Base-by-base conservation (phyloP, 1,284 basidiomycete genomes). In the Trametes hirsuta region DNA sequence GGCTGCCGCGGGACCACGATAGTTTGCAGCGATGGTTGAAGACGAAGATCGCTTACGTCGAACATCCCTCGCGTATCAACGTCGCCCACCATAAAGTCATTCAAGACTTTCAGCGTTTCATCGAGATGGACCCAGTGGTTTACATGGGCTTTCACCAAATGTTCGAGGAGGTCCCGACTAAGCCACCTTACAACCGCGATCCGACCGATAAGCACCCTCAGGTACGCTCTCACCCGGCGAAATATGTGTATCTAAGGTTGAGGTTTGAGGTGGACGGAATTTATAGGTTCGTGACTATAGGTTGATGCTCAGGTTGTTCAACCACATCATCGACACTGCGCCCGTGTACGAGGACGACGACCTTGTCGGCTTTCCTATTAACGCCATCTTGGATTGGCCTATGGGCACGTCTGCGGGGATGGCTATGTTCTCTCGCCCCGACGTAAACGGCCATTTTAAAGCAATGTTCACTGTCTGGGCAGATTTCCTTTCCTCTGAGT, bases 391-490 rank as follows among this genome's bases (percentile, higher is more conserved):
- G 39, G 74, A 79, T 56, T 81, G 79, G 78, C 77, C 79, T 0
- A 83, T 82, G 80, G 77, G 73, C 15, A 83, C 81, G 0, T 67
- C 69, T 2, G 77, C 77, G 12, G 82, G 82, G 1, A 78, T 79
- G 58, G 69, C 72, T 6, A 76, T 74, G 6, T 84, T 83, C 70
- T 74, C 74, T 30, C 75, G 79, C 53, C 72, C 75, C 1, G 72
- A 72, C 47, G 79, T 85, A 55, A 82, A 82, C 64, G 63, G 51
- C 2, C 60, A 71, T 41, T 69, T 78, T 56, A 62, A 66, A 48
- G 76, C 77, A 35, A 70, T 85, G 45, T 77, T 85, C 58, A 70
- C 79, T 40, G 74, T 73, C 6, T 85, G 83, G 82, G 72, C 74
- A n/a, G 64, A 65, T 25, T 85, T 74, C 71, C 78, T 86, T 45